Percentiles rank a stretch among this genome's conserved stretches.
phyloP scores from a whole-genome alignment of 140 eudicot species.

The Senecio squalidus region DNA sequence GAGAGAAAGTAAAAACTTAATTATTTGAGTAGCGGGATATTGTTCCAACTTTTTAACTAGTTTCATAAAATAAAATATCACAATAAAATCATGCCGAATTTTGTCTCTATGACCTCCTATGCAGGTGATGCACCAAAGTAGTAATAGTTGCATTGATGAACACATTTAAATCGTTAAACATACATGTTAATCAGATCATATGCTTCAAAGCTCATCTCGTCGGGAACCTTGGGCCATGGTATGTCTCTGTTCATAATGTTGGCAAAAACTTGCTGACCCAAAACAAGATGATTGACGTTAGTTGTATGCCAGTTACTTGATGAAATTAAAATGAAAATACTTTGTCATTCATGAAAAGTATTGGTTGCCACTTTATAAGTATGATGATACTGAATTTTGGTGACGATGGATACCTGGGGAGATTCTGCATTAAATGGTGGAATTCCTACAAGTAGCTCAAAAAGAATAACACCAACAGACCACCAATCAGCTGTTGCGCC shows the following conservation, averaged over 20 bases:
- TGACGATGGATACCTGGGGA: slow-evolving; percentile 72
- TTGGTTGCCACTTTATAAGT: background rate
- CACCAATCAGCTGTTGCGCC: slow-evolving; percentile 99
- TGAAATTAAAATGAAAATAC: background rate
- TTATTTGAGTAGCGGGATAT: background rate
- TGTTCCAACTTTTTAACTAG: background rate
- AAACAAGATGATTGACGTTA: slow-evolving; percentile 7
- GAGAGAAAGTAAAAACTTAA: slow-evolving; percentile 12
- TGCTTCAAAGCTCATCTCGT: slow-evolving; percentile 87
- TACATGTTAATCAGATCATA: slow-evolving; percentile 82
- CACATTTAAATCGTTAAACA: slow-evolving; percentile 23
- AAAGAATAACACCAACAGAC: slow-evolving; percentile 98
- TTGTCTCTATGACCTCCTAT: background rate
- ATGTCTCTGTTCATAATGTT: slow-evolving; percentile 91
- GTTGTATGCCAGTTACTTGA: background rate
- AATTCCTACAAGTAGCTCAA: slow-evolving; percentile 90
- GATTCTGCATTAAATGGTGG: slow-evolving; percentile 96
- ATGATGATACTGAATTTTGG: too few species aligned
- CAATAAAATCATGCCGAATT: background rate
- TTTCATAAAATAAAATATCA: background rate
- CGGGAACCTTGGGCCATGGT: slow-evolving; percentile 96
- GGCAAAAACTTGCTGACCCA: slow-evolving; percentile 87
- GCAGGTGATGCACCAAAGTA: background rate
- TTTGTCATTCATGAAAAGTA: background rate
- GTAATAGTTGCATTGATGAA: slow-evolving; percentile 10